Evolutionary conservation across 2,329 filamentous ascomycete genomes (phyloP).

Genomic region (Botrytis medusae): DNA sequence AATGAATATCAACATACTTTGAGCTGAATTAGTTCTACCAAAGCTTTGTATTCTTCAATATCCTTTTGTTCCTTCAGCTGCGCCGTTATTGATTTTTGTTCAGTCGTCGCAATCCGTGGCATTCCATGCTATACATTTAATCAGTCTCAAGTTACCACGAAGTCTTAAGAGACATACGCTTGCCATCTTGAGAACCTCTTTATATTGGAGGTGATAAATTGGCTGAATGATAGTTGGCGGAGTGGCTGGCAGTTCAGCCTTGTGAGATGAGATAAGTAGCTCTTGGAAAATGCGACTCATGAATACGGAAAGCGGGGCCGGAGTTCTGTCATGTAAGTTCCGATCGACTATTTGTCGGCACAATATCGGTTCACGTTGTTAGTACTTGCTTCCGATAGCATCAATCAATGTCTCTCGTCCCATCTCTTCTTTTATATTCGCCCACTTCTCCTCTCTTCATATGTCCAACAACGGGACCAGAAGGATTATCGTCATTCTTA

Average conservation of each 20-base stretch:
- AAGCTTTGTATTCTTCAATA: slow-evolving; percentile 71
- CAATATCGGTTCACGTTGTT: neutral
- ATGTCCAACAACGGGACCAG: slow-evolving; percentile 20
- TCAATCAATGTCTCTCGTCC: neutral
- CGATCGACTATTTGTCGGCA: neutral
- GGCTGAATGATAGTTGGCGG: neutral
- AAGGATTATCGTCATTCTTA: slow-evolving; percentile 26
- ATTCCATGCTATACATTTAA: slow-evolving; percentile 70
- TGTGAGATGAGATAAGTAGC: neutral
- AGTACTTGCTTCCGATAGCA: slow-evolving; percentile 8
- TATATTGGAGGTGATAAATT: neutral
- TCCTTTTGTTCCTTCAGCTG: slow-evolving; percentile 69
- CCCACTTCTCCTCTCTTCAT: slow-evolving; percentile 21
- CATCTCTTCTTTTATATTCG: slow-evolving; percentile 12
- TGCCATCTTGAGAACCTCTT: slow-evolving; percentile 37
- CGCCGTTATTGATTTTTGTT: slow-evolving; percentile 66
- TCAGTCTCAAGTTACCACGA: slow-evolving; percentile 31
- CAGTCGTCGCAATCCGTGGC: slow-evolving; percentile 61
- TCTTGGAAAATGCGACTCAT: slow-evolving; percentile 24
- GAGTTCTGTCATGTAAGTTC: slow-evolving; percentile 25
- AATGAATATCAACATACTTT: slow-evolving; percentile 50
- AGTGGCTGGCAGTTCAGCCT: slow-evolving; percentile 1
- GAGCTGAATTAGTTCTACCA: slow-evolving; percentile 67
- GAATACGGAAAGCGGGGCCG: slow-evolving; percentile 23
- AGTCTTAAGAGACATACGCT: slow-evolving; percentile 38